phyloP scores from a whole-genome alignment of 78 protist species.

The Pelomyxa schiedti region DNA sequence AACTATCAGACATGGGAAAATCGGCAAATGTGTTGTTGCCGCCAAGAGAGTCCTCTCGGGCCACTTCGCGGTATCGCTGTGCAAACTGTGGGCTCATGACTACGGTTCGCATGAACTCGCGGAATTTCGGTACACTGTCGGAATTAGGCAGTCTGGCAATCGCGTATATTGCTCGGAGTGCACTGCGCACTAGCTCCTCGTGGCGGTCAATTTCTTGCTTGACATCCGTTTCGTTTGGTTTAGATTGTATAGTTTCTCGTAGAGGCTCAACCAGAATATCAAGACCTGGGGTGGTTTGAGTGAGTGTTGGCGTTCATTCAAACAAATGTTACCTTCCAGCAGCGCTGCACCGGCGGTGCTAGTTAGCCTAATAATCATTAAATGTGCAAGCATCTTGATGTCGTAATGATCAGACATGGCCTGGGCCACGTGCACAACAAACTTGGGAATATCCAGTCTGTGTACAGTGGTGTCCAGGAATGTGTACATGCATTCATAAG shows the following conservation, averaged over 20 bases:
- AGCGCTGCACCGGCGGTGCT: constrained; percentile 1
- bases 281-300: constrained; percentile 43
- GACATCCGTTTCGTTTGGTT: constrained; percentile 47
- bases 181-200: constrained; percentile 64
- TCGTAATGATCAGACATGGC: constrained; percentile 75
- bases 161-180: constrained; percentile 52
- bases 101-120: constrained; percentile 34
- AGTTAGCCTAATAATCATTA: constrained; percentile 39
- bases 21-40: too few relatives aligned
- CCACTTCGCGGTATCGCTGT: not conserved
- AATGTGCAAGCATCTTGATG: constrained; percentile 66
- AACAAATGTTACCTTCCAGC: too few relatives aligned
- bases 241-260: constrained; percentile 19
- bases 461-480: constrained; percentile 56
- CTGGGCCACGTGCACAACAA: constrained; percentile 27
- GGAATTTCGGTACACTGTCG: constrained; percentile 42
- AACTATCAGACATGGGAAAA: too few relatives aligned
- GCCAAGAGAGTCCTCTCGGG: not conserved
- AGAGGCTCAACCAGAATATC: constrained; percentile 45
- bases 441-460: constrained; percentile 18
- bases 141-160: constrained; percentile 42
- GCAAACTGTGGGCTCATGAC: constrained; percentile 9
- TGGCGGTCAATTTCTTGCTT: constrained; percentile 73
- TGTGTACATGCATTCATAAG: constrained; percentile 84
- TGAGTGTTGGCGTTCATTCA: too few relatives aligned